Base-by-base conservation (phyloP, 2,329 filamentous ascomycete genomes). In the Ophiosphaerella narmari region DNA sequence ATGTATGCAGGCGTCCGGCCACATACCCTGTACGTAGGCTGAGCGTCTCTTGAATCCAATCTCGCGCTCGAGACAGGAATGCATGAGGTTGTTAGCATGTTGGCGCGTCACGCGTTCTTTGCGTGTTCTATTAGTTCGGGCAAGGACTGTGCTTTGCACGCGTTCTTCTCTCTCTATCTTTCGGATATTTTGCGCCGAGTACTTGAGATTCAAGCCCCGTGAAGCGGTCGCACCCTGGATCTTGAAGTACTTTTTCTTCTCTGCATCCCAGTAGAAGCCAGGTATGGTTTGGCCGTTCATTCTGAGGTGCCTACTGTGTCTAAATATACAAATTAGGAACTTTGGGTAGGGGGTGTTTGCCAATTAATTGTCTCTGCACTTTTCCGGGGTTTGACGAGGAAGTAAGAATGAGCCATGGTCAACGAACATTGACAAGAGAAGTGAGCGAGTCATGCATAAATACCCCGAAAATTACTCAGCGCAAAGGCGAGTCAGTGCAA, bases 171-270 rank as follows among this genome's bases (percentile, higher is more conserved):
- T 59, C 51, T 55, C 70, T 62, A 57, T 63, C 43, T 64, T 77
- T 60, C 62, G 60, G 7, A 80, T 67, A 40, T 77, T 77, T 9
- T 72, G 63, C 12, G 64, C 58, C 0, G 75, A 72, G 57, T 80
- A 77, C 49, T 75, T 77, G 55, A 36, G 58, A 41, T 52, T 53
- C 3, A 48, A 72, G 60, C 32, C 71, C 65, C 42, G 63, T 44
- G 66, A 74, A 12, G 58, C 54, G 7, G 41, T 70, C 24, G 74
- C 66, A 13, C 70, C 66, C 44, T 74, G 70, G 18, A 81, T 75
- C 33, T 72, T 73, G 70, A 81, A 81, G 61, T 81, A 81, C 51
- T 79, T 80, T 42, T 72, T 69, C 63, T 78, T 80, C 34, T 77
- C 75, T 31, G 63, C 55, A 53, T 81, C 77, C 53, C 67, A 80